phyloP scores from a whole-genome alignment of 202 grass and related monocot genomes.

The Bolboschoenoplectus hybrid region DNA sequence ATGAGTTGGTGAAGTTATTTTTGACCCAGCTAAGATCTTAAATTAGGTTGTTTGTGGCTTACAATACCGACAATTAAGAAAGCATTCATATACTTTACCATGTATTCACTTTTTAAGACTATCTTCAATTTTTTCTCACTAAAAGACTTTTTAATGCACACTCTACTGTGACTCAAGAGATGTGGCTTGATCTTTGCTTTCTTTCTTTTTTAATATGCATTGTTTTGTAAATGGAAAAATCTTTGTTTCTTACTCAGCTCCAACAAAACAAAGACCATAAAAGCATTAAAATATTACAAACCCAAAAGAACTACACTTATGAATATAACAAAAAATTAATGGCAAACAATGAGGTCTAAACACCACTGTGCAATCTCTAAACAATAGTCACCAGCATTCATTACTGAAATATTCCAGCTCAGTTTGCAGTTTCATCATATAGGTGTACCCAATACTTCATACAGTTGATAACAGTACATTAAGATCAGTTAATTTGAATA shows the following conservation, averaged over 20 bases:
- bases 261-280: not conserved
- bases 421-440: not conserved
- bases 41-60: not conserved
- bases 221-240: not conserved
- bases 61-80: not conserved
- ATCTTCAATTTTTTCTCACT: not conserved
- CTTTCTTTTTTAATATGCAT: not conserved
- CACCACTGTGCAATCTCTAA: not conserved
- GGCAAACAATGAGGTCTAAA: not conserved
- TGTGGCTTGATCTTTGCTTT: conserved; percentile 12
- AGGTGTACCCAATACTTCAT: not conserved
- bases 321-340: not conserved
- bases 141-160: not conserved
- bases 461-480: conserved; percentile 11
- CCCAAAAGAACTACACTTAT: not conserved
- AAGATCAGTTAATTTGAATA: conserved; percentile 2
- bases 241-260: not conserved
- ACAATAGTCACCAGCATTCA: not conserved
- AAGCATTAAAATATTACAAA: conserved; percentile 10
- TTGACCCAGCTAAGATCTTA: conserved; percentile 10
- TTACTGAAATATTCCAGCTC: not conserved
- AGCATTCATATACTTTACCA: not conserved
- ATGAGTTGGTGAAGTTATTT: not conserved
- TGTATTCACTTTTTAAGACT: not conserved
- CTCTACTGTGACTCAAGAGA: not conserved